These are phyloP conservation scores for Parathielavia appendiculata DNA, from an alignment of 495 filamentous ascomycete genomes.

Conservation along the genomic window DNA sequence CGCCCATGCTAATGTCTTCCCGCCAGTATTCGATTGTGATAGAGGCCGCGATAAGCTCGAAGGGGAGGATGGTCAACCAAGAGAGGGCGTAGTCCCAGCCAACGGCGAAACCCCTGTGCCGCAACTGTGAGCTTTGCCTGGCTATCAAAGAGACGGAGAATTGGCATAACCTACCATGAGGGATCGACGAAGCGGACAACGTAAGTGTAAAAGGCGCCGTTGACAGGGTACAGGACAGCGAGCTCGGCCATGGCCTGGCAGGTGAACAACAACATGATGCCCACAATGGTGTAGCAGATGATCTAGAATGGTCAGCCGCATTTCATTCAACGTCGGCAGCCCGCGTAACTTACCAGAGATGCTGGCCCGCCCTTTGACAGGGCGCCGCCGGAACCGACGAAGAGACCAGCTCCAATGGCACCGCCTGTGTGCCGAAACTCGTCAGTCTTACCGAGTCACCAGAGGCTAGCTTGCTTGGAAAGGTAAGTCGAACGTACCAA, in stretches of 20 bases:
- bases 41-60: slow-evolving; percentile 49
- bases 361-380: slow-evolving; percentile 51
- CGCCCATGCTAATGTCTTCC: slow-evolving; percentile 38
- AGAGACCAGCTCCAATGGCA: slow-evolving; percentile 55
- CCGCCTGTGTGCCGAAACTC: slow-evolving; percentile 35
- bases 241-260: slow-evolving; percentile 62
- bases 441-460: slow-evolving; percentile 15
- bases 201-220: slow-evolving; percentile 54
- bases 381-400: slow-evolving; percentile 50
- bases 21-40: slow-evolving; percentile 43
- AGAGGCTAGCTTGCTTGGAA: background rate
- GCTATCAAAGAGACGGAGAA: background rate
- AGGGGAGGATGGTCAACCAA: slow-evolving; percentile 51
- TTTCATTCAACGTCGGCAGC: too few relatives aligned
- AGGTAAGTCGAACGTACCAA: slow-evolving; percentile 42
- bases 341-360: slow-evolving; percentile 37
- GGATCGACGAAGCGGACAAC: slow-evolving; percentile 64
- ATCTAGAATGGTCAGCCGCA: slow-evolving; percentile 29
- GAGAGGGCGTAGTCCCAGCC: slow-evolving; percentile 65
- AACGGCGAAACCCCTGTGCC: slow-evolving; percentile 62
- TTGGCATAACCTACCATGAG: slow-evolving; percentile 44
- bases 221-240: slow-evolving; percentile 61
- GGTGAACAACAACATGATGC: slow-evolving; percentile 43
- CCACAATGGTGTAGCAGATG: slow-evolving; percentile 48
- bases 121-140: background rate